Base-by-base conservation (phyloP, 192 early-diverging fungal genomes). In the Rhizophagus clarus region DNA sequence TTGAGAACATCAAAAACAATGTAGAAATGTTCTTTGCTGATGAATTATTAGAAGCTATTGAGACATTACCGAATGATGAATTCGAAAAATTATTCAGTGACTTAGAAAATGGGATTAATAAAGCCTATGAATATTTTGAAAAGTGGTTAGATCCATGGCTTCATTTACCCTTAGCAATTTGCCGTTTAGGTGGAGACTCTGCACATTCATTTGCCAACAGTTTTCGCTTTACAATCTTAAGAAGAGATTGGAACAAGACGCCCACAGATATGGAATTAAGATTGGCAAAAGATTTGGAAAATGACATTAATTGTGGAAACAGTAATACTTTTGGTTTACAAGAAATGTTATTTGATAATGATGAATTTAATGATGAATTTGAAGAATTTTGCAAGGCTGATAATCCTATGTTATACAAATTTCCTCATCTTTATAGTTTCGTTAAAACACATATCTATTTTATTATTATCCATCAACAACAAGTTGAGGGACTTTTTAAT, bases 401-500 rank as follows among this genome's bases (percentile, higher is more conserved):
- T 42, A 70, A 40, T 63, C 11, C 62, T 20, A 20, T 34, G 17
- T 40, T 70, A 70, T 70, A 70, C 14, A 12, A 63, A 28, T 63
- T 28, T 63, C 24, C 62, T 37, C 14, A 40, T 34, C n/a, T 70
- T 5, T 70, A 70, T n/a, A 56, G 26, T 7, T 60, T 74, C 45
- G 47, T 74, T 2, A 45, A 60, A 56, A 56, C 24, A 15, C 11
- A 40, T 12, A 74, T 74, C 14, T 74, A 60, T 47, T 74, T 60
- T 49, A 74, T 74, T 0, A 49, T 74, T n/a, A 60, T 74, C 40
- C 42, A 74, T n/a, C 72, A 60, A 24, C 49, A 74, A 56, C 49
- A 74, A 74, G 72, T 74, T 1, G 28, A 74, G 24, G 72, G 22
- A 56, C n/a, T 74, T 26, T 74, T 74, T 8, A 60, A 74, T 32